Evolutionary conservation across 2,329 filamentous ascomycete genomes (phyloP).

Genomic region (Lojkania enalia): DNA sequence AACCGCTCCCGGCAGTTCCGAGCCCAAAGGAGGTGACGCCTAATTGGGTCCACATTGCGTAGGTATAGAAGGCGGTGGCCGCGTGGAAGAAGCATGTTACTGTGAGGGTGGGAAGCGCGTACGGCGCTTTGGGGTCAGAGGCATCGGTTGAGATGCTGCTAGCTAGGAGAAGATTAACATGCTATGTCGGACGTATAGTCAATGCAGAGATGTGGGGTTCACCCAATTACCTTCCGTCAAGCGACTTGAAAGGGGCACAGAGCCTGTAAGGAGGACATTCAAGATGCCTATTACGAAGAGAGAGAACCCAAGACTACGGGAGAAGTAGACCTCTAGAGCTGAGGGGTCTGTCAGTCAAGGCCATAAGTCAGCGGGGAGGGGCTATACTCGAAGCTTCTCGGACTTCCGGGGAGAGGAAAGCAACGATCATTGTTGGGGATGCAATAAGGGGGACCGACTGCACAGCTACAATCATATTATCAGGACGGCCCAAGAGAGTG

Average conservation of each 20-base stretch:
- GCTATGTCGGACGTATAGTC: not conserved
- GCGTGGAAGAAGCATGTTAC: constrained; percentile 70
- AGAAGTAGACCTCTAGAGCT: constrained; percentile 74
- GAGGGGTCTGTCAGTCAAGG: constrained; percentile 4
- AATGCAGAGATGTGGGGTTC: not conserved
- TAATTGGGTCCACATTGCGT: constrained; percentile 64
- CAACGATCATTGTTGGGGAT: constrained; percentile 63
- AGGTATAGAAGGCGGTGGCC: constrained; percentile 59
- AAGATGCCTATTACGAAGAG: constrained; percentile 67
- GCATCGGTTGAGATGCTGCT: constrained; percentile 42
- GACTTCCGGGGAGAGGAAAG: constrained; percentile 61
- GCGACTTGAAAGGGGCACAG: constrained; percentile 65
- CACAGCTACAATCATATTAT: constrained; percentile 31
- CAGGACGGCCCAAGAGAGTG: not conserved
- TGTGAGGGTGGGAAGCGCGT: constrained; percentile 66
- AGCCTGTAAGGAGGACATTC: constrained; percentile 70
- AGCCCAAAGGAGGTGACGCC: constrained; percentile 63
- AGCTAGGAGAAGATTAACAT: constrained; percentile 7
- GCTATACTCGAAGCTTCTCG: constrained; percentile 58
- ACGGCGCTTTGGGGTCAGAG: constrained; percentile 44
- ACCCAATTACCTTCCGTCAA: constrained; percentile 35
- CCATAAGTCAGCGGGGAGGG: not conserved
- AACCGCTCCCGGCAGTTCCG: constrained; percentile 60
- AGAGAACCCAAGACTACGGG: constrained; percentile 69
- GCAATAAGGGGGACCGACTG: constrained; percentile 59